phyloP scores from a whole-genome alignment of 2,329 filamentous ascomycete species.

The Anthostomella pinea region DNA sequence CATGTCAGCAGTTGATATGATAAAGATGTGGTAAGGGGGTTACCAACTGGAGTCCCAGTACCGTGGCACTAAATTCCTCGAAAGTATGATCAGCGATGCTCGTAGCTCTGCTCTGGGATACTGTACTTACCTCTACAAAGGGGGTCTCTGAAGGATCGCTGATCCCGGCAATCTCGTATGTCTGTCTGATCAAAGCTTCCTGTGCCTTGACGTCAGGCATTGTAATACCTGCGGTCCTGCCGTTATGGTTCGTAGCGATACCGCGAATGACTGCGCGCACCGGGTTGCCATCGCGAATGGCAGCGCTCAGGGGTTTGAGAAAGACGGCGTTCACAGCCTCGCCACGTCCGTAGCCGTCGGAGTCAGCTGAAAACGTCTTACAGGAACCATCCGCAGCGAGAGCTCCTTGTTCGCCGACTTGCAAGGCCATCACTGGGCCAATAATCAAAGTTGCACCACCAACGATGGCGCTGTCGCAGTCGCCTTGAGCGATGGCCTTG shows the following conservation, averaged over 20 bases:
- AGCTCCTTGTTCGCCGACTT: slow-evolving; percentile 21
- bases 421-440: slow-evolving; percentile 19
- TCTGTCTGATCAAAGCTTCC: slow-evolving; percentile 27
- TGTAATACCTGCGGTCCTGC: slow-evolving; percentile 4
- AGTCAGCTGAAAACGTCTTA: slow-evolving; percentile 35
- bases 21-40: no score
- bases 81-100: no score
- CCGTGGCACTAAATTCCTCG: slow-evolving; percentile 31
- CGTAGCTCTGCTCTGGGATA: no score
- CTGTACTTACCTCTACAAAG: no score
- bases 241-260: slow-evolving; percentile 25
- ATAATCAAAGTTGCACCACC: slow-evolving; percentile 23
- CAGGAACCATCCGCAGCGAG: slow-evolving; percentile 24
- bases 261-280: slow-evolving; percentile 27
- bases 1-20: no score
- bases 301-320: slow-evolving; percentile 41
- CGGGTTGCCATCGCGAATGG: slow-evolving; percentile 26
- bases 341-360: slow-evolving; percentile 44
- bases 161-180: slow-evolving; percentile 31
- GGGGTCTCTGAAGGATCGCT: slow-evolving; percentile 29
- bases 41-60: slow-evolving; percentile 22
- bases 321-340: slow-evolving; percentile 41
- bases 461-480: slow-evolving; percentile 29
- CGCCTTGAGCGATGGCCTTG: slow-evolving; percentile 23
- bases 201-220: slow-evolving; percentile 38